phyloP scores from a whole-genome alignment of 78 protist species.

The Planoprotostelium fungivorum region DNA sequence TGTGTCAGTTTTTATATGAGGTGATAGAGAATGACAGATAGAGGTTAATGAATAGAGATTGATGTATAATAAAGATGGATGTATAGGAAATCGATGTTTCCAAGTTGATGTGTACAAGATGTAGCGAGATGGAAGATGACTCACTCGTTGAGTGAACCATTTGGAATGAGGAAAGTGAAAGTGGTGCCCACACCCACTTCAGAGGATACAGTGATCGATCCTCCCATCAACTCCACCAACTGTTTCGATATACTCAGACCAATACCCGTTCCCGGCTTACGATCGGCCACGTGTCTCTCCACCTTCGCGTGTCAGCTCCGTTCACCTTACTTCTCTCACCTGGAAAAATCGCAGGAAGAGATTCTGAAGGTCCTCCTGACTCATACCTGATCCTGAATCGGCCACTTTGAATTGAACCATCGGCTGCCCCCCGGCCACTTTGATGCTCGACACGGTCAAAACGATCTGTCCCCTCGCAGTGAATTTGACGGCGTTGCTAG shows the following conservation, averaged over 20 bases:
- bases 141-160: background rate
- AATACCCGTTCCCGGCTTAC: background rate
- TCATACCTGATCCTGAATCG: background rate
- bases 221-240: constrained; percentile 41
- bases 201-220: constrained; percentile 23
- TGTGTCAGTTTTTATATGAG: no score
- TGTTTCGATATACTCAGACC: constrained; percentile 12
- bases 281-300: background rate
- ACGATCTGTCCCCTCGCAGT: background rate
- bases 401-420: background rate
- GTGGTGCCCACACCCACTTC: constrained; percentile 51
- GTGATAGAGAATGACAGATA: no score
- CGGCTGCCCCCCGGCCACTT: background rate
- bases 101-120: no score
- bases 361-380: background rate
- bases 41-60: no score
- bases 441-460: background rate
- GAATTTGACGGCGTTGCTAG: background rate
- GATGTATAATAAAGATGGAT: no score
- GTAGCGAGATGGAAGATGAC: background rate
- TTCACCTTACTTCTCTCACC: background rate
- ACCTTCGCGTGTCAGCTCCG: background rate
- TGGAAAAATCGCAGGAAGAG: background rate
- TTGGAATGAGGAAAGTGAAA: constrained; percentile 15
- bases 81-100: no score